Percentiles rank a stretch among this genome's conserved stretches.
These are phyloP conservation scores for Primulina eburnea DNA, from an alignment of 257 asterid species.

Conservation along the genomic window DNA sequence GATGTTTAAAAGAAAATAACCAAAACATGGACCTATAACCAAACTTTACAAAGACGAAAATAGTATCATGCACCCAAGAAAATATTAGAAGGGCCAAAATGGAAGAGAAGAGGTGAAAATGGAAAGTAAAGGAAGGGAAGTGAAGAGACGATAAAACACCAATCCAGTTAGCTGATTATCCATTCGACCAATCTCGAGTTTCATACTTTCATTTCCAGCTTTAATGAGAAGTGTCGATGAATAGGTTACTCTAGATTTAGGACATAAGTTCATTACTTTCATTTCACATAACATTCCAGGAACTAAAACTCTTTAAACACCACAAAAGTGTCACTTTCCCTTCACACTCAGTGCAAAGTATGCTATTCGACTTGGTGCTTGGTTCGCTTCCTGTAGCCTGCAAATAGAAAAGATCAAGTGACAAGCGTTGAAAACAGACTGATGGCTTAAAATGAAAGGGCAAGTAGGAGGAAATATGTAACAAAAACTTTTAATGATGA, in stretches of 20 bases:
- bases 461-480: background rate
- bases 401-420: conserved; percentile 17
- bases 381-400: conserved; percentile 39
- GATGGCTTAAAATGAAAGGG: background rate
- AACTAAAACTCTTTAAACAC: conserved; percentile 2
- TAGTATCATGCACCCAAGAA: background rate
- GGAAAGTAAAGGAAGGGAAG: background rate
- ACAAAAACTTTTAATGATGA: background rate
- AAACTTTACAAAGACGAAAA: background rate
- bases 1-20: background rate
- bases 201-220: background rate
- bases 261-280: background rate
- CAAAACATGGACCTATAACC: background rate
- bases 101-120: background rate
- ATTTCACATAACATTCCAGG: background rate
- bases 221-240: too few species aligned
- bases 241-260: background rate
- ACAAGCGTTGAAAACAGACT: background rate
- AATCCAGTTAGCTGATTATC: background rate
- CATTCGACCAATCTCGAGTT: background rate
- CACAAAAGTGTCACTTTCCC: conserved; percentile 32
- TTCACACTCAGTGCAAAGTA: conserved; percentile 51
- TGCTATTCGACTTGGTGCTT: conserved; percentile 36
- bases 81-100: background rate
- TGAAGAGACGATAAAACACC: background rate